Base-by-base conservation (phyloP, 192 early-diverging fungal genomes). In the Coemansia sp. region DNA sequence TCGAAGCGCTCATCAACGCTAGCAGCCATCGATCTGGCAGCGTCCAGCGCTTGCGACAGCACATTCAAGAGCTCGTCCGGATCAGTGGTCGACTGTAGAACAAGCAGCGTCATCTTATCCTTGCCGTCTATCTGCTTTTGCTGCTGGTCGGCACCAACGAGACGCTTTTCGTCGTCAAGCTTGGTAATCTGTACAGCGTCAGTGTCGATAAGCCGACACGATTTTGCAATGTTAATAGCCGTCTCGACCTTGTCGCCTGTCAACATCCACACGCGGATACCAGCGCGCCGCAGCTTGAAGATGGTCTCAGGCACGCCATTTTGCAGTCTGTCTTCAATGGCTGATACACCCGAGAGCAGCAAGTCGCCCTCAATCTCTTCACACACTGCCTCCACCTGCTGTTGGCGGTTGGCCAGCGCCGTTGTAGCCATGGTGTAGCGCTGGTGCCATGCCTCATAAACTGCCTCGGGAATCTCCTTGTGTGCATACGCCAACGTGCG, bases 191-290 rank as follows among this genome's bases (percentile, higher is more conserved):
- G 59, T 3, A 75, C 59, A 18, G 50, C 67, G 9, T 66, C 72
- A 2, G 69, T 66, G 5, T 82, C 84, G 25, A 92, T 70, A 38
- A 95, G 70, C 3, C 84, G 80, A 38, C 87, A 91, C 0, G 92
- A 87, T 46, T 88, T 84, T 13, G 86, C 91, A 78, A 95, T 94
- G 58, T 95, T 95, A 57, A 95, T 87, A 0, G 93, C 93, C 0
- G 93, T 95, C 61, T 95, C 93, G 18, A 86, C 81, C 70, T 93
- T 94, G 64, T 95, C 93, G 25, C 93, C 93, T 0, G 93, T 95
- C 69, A 95, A 73, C 83, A 95, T 89, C 92, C 93, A 95, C 30
- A 95, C 74, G 34, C 84, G 83, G 42, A 95, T 89, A 37, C 88
- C 89, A 0, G 91, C 93, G 5, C 80, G 67, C 0, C 87, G 83